These are phyloP conservation scores for Triticum urartu DNA, from an alignment of 176 grass and related monocot genomes.

Conservation along the genomic window DNA sequence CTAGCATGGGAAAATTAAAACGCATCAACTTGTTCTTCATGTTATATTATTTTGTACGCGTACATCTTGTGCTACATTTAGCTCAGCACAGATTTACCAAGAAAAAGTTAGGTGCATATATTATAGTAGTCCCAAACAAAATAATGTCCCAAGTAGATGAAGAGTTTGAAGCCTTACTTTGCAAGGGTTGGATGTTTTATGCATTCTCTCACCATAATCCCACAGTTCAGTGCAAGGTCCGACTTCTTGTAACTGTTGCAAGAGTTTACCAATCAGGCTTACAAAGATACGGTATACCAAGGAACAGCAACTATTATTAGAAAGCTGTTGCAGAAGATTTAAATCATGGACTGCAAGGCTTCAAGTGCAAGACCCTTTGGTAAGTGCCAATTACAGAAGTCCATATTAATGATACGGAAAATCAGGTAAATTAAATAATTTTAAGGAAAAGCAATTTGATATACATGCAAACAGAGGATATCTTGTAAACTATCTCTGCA, in stretches of 20 bases:
- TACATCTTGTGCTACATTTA: background rate
- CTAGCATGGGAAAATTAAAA: background rate
- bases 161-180: slow-evolving; percentile 52
- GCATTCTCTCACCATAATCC: slow-evolving; percentile 83
- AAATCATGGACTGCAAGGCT: background rate
- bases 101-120: background rate
- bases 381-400: background rate
- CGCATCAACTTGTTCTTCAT: background rate
- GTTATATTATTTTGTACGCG: background rate
- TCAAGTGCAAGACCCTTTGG: background rate
- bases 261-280: slow-evolving; percentile 27
- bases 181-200: slow-evolving; percentile 74
- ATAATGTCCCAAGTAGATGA: slow-evolving; percentile 9
- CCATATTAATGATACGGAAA: slow-evolving; percentile 22
- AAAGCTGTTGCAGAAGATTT: background rate
- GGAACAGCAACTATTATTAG: background rate
- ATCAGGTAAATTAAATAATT: background rate
- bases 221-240: slow-evolving; percentile 77
- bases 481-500: slow-evolving; percentile 13
- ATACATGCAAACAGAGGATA: background rate
- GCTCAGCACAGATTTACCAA: background rate
- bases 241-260: slow-evolving; percentile 75
- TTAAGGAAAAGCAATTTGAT: background rate
- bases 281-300: background rate
- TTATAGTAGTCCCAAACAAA: background rate